phyloP scores from a whole-genome alignment of 352 stramenopile genomes.

The Globisporangium carolinianum region DNA sequence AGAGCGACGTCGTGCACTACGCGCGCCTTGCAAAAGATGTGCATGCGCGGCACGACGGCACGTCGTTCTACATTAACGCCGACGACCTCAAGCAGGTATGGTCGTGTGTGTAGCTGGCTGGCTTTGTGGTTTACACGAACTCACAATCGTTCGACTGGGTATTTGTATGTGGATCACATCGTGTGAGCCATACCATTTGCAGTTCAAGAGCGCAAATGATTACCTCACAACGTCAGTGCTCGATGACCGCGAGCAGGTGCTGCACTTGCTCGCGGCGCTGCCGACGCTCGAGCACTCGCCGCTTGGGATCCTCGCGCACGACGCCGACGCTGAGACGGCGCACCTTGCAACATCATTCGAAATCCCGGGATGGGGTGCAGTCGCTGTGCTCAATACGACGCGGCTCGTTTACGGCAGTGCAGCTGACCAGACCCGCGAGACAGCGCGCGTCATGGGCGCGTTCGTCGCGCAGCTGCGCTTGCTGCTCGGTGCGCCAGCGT shows the following conservation, averaged over 20 bases:
- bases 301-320: constrained; percentile 37
- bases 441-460: constrained; percentile 57
- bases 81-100: constrained; percentile 67
- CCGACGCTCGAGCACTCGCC: constrained; percentile 38
- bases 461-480: constrained; percentile 62
- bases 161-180: neutral
- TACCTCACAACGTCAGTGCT: constrained; percentile 60
- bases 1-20: constrained; percentile 67
- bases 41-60: constrained; percentile 19
- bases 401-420: neutral
- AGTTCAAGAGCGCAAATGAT: constrained; percentile 81
- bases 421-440: constrained; percentile 11
- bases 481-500: constrained; percentile 51
- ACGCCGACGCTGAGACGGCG: constrained; percentile 4
- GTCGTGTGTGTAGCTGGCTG: neutral
- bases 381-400: constrained; percentile 47
- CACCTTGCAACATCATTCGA: constrained; percentile 48
- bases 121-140: no score
- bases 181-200: neutral
- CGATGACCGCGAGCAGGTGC: constrained; percentile 60
- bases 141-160: no score
- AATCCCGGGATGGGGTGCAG: constrained; percentile 61
- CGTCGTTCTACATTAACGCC: constrained; percentile 35
- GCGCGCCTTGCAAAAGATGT: constrained; percentile 55
- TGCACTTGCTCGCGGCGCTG: constrained; percentile 74